These are phyloP conservation scores for Annulohypoxylon moriforme DNA, from an alignment of 495 filamentous ascomycete species.

Conservation along the genomic window DNA sequence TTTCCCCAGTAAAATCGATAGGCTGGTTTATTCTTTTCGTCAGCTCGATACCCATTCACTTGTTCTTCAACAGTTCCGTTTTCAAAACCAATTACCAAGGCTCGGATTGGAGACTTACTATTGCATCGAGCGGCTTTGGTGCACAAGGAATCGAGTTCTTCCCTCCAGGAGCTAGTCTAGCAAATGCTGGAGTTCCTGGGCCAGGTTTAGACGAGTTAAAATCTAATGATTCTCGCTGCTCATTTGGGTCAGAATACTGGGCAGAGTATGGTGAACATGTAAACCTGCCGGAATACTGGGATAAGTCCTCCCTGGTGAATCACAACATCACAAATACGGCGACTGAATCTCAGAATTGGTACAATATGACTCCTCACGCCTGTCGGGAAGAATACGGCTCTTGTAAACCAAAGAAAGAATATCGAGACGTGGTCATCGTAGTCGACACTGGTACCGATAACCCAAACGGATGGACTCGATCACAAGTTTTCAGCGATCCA, in stretches of 20 bases:
- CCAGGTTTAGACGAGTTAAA: not conserved
- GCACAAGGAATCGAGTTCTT: conserved; percentile 17
- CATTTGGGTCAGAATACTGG: not conserved
- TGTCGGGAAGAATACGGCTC: conserved; percentile 22
- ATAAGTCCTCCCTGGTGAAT: not conserved
- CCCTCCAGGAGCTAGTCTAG: conserved; percentile 31
- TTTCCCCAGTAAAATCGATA: conserved; percentile 6
- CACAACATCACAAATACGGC: conserved; percentile 18
- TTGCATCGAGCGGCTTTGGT: conserved; percentile 19
- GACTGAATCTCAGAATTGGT: not conserved
- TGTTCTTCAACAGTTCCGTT: conserved; percentile 34
- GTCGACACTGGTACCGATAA: conserved; percentile 19
- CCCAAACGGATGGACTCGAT: conserved; percentile 17
- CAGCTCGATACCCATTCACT: conserved; percentile 27
- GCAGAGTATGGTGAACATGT: conserved; percentile 8
- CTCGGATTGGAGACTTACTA: conserved; percentile 25
- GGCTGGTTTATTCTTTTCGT: conserved; percentile 19
- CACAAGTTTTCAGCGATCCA: conserved; percentile 11
- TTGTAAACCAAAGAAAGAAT: conserved; percentile 24
- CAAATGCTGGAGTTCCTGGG: conserved; percentile 1
- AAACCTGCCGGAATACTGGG: conserved; percentile 6
- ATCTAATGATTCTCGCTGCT: not conserved
- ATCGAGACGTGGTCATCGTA: conserved; percentile 26
- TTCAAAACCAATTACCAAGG: conserved; percentile 28
- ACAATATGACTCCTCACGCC: not conserved